These are phyloP conservation scores for Taphrina pruni DNA, from an alignment of 1,139 yeast genomes.

Conservation along the genomic window DNA sequence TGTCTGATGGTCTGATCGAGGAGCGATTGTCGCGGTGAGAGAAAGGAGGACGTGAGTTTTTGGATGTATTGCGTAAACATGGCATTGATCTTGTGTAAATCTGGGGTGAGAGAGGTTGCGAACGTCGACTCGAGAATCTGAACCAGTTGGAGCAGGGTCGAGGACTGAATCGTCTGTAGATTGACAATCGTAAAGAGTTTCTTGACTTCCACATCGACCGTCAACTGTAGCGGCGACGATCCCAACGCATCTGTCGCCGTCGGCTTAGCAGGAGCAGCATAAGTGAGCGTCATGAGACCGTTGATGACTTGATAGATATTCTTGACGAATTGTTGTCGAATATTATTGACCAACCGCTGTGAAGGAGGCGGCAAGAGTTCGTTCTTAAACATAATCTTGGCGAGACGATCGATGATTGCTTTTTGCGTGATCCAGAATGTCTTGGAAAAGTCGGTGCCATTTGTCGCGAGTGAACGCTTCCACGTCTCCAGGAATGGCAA, in stretches of 20 bases:
- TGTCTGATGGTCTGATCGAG: slow-evolving; percentile 52
- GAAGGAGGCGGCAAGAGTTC: slow-evolving; percentile 57
- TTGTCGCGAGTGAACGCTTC: slow-evolving; percentile 44
- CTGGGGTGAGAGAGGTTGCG: slow-evolving; percentile 54
- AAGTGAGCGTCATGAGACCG: slow-evolving; percentile 47
- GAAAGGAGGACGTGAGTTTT: slow-evolving; percentile 60
- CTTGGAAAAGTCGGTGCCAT: slow-evolving; percentile 48
- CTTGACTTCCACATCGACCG: slow-evolving; percentile 17
- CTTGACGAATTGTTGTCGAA: slow-evolving; percentile 55
- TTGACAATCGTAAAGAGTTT: slow-evolving; percentile 55
- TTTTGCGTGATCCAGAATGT: slow-evolving; percentile 45
- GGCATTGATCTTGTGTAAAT: slow-evolving; percentile 55
- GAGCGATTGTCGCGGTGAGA: slow-evolving; percentile 51
- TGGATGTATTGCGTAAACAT: slow-evolving; percentile 60
- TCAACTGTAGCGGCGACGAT: not conserved
- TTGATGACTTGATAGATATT: slow-evolving; percentile 52
- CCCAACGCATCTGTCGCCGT: not conserved
- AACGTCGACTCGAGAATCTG: slow-evolving; percentile 59
- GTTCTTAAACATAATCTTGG: slow-evolving; percentile 48
- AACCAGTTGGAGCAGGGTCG: slow-evolving; percentile 58
- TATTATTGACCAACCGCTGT: slow-evolving; percentile 56
- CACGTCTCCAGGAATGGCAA: slow-evolving; percentile 27
- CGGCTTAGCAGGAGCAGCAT: slow-evolving; percentile 2
- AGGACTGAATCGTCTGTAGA: slow-evolving; percentile 57
- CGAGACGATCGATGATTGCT: slow-evolving; percentile 50